Percentiles rank a stretch among this genome's conserved stretches.
These are phyloP conservation scores for Coemansia nantahalensis DNA, from an alignment of 192 early-diverging fungal species.

Conservation along the genomic window DNA sequence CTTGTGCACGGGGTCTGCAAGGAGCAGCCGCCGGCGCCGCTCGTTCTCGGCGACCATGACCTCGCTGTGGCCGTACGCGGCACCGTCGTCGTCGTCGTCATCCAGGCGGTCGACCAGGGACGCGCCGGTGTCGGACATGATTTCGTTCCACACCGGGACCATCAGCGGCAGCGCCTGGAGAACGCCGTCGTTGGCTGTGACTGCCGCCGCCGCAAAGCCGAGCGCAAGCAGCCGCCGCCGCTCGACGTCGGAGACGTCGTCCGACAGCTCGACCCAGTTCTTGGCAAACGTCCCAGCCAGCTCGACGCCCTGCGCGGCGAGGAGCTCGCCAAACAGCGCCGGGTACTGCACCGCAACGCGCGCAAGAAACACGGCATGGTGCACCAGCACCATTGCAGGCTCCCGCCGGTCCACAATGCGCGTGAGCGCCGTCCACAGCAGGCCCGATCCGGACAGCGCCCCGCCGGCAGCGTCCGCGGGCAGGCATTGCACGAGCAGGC, in stretches of 20 bases:
- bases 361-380: slow-evolving; percentile 36
- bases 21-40: slow-evolving; percentile 19
- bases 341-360: slow-evolving; percentile 37
- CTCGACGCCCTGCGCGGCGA: slow-evolving; percentile 20
- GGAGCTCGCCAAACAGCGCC: slow-evolving; percentile 31
- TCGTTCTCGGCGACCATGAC: slow-evolving; percentile 25
- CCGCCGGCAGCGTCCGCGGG: slow-evolving; percentile 3
- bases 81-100: slow-evolving; percentile 18
- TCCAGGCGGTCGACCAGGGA: slow-evolving; percentile 25
- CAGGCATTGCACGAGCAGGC: slow-evolving; percentile 32
- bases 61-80: slow-evolving; percentile 3
- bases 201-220: slow-evolving; percentile 26
- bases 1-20: slow-evolving; percentile 34
- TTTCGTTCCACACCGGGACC: slow-evolving; percentile 50
- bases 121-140: slow-evolving; percentile 36
- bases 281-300: slow-evolving; percentile 16
- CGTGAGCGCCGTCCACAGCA: slow-evolving; percentile 42
- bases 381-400: slow-evolving; percentile 13
- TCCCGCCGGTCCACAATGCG: slow-evolving; percentile 35
- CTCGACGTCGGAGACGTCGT: slow-evolving; percentile 30
- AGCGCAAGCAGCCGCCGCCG: slow-evolving; percentile 34
- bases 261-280: slow-evolving; percentile 34
- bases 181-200: slow-evolving; percentile 32
- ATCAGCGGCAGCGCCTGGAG: slow-evolving; percentile 24
- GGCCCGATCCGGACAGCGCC: slow-evolving; percentile 12